Base-by-base conservation (phyloP, 345 rosid genomes). In the Hypericum androsaemum region DNA sequence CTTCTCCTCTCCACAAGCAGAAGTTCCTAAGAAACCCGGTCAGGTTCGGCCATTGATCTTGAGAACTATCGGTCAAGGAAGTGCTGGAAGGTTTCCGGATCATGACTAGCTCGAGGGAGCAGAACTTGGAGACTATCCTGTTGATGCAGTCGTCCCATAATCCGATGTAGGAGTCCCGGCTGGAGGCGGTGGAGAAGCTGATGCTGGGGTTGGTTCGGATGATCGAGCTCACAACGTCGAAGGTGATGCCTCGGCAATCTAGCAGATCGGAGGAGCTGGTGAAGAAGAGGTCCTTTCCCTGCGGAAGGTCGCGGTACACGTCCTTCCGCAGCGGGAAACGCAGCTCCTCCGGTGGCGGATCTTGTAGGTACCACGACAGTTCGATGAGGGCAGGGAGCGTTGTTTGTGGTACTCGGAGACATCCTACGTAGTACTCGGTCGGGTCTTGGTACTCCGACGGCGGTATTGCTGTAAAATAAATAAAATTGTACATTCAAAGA, bases 1-100 rank as follows among this genome's bases (percentile, higher is more conserved):
- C 98, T 65, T 88, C 98, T 28, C 98, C 98, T 66, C 98, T 85
- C 98, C 98, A 92, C 54, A 92, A 58, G 49, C 95, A 87, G 28
- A 77, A 83, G 53, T 76, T 79, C 53, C 80, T 69, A 0, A 88
- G 64, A 53, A 78, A 92, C 28, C 98, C 98, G 0, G 83, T 71
- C 49, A 88, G 79, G 53, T 88, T 88, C 3, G 98, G 97, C 98
- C 98, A 92, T 48, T 77, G 84, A 70, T 88, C 88, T 54, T 80
- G 94, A 57, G 83, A 39, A 15, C 72, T 52, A 49, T 66, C 74
- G 0, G 60, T 53, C 0, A 65, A 50, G 2, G 54, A 16, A 15
- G 37, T 10, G 0, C 68, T 51, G 5, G 78, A 69, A 0, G 81
- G 72, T 67, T 88, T 88, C 38, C 97, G 73, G 28, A 85, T 63